These are phyloP conservation scores for Quercus cerris DNA, from an alignment of 306 rosid genomes.

Conservation along the genomic window DNA sequence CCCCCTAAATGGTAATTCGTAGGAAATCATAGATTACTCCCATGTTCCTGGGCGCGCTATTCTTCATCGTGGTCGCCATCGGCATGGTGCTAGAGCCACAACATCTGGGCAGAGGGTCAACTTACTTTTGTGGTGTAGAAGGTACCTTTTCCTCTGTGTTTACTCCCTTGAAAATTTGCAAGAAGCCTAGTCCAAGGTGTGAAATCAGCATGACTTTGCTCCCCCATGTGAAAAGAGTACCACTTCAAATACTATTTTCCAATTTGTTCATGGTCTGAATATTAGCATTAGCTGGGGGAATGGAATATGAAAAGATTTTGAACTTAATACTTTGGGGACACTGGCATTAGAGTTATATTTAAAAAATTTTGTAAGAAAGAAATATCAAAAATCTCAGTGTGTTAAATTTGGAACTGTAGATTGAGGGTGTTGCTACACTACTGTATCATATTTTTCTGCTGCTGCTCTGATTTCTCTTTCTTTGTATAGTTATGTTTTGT, in stretches of 20 bases:
- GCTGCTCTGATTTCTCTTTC: neutral
- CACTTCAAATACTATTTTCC: neutral
- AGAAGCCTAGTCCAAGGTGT: neutral
- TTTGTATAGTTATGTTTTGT: neutral
- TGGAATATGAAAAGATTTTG: neutral
- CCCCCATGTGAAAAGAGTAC: neutral
- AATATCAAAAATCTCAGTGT: neutral
- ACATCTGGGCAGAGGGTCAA: slow-evolving; percentile 69
- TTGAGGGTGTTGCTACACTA: neutral
- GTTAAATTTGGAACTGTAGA: neutral
- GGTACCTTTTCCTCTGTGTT: slow-evolving; percentile 43
- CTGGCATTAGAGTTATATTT: neutral
- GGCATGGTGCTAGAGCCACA: slow-evolving; percentile 94
- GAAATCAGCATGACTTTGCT: neutral
- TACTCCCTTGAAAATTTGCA: neutral
- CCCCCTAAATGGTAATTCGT: neutral
- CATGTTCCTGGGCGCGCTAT: slow-evolving; percentile 86
- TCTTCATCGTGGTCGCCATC: slow-evolving; percentile 89
- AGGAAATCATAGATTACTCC: slow-evolving; percentile 73
- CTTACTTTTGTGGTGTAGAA: slow-evolving; percentile 92
- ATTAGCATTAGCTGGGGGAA: neutral
- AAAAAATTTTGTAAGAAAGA: neutral
- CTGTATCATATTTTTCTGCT: neutral
- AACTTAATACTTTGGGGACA: neutral
- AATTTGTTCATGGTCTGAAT: neutral